A percentile compares a stretch with the other conserved stretches of the same genome.
These are phyloP conservation scores for Claviceps paspali DNA, from an alignment of 2,329 filamentous ascomycete genomes.

Conservation along the genomic window DNA sequence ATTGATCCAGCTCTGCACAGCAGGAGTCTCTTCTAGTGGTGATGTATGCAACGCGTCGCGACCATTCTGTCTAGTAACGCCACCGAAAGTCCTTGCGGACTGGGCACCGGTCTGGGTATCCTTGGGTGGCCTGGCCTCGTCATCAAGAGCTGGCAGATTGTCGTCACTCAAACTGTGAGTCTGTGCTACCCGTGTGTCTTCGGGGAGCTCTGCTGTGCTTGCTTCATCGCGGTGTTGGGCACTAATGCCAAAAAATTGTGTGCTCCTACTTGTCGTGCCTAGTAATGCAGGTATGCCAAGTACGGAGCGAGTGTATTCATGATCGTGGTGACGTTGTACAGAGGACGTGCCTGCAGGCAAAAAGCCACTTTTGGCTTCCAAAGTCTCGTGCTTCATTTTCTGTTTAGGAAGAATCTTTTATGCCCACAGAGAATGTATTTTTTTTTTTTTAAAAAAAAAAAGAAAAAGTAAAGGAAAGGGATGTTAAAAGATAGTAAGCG, in stretches of 20 bases:
- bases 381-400: constrained; percentile 2
- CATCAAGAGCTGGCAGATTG: not conserved
- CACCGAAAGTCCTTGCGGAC: not conserved
- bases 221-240: not conserved
- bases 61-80: not conserved
- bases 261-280: not conserved
- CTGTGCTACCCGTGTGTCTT: constrained; percentile 1
- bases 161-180: constrained; percentile 1
- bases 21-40: not conserved
- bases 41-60: constrained; percentile 1
- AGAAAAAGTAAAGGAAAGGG: not conserved
- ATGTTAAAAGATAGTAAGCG: not conserved
- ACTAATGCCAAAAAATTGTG: not conserved
- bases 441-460: no score
- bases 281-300: constrained; percentile 3
- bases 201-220: constrained; percentile 1
- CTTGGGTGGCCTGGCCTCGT: not conserved
- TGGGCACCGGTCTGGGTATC: not conserved
- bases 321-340: not conserved
- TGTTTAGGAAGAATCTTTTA: not conserved
- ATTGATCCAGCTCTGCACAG: not conserved
- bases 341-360: not conserved
- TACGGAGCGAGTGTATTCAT: constrained; percentile 1
- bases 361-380: not conserved
- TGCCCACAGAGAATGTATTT: no score